Conservation (phyloP, 495 filamentous ascomycete genomes). For the Penicillium antarcticum region DNA sequence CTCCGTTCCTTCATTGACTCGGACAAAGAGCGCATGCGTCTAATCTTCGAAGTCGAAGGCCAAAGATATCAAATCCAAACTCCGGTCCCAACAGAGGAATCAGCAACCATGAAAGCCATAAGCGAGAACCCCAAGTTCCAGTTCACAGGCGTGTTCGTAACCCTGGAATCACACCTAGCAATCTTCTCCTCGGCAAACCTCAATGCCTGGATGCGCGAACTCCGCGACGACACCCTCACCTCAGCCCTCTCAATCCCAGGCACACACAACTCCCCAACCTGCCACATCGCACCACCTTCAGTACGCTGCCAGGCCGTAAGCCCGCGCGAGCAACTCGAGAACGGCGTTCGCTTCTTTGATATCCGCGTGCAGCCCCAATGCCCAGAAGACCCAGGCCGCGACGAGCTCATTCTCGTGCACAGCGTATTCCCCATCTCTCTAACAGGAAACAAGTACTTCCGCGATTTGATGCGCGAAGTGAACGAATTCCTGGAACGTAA, state of each 20-base stretch:
- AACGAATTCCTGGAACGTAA: conserved; percentile 73
- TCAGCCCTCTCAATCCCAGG: conserved; percentile 88
- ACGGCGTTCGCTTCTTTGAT: conserved; percentile 94
- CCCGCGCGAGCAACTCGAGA: conserved; percentile 72
- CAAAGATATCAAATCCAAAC: conserved; percentile 60
- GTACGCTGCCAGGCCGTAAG: conserved; percentile 89
- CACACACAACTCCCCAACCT: conserved; percentile 91
- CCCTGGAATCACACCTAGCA: conserved; percentile 60
- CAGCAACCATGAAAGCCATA: conserved; percentile 53
- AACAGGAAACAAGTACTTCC: conserved; percentile 70
- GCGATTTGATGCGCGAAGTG: conserved; percentile 63
- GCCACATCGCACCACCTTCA: conserved; percentile 77
- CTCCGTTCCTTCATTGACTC: conserved; percentile 42
- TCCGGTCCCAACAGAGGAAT: conserved; percentile 52
- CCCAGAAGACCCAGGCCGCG: conserved; percentile 51
- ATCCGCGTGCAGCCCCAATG: conserved; percentile 69
- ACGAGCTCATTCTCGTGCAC: conserved; percentile 66
- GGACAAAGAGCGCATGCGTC: conserved; percentile 53
- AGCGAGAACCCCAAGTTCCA: conserved; percentile 53
- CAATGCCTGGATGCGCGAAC: conserved; percentile 73
- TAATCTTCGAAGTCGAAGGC: conserved; percentile 60
- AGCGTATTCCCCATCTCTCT: conserved; percentile 75
- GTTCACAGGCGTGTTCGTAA: conserved; percentile 73
- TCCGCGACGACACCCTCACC: conserved; percentile 65
- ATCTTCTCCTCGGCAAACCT: conserved; percentile 72